phyloP scores from a whole-genome alignment of 305 asterid genomes.

The Rubia occidens region DNA sequence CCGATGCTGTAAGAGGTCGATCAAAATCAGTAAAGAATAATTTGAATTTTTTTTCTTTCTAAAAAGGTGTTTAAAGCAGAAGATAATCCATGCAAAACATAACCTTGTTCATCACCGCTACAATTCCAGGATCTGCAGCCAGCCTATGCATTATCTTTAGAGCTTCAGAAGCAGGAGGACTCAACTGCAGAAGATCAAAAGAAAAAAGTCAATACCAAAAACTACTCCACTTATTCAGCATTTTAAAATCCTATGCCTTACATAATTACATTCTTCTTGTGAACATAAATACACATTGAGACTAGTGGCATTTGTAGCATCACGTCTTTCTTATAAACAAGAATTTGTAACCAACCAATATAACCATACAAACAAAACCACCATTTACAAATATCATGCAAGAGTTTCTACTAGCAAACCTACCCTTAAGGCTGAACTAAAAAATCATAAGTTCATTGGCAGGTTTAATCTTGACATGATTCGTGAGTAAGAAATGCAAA shows the following conservation, averaged over 20 bases:
- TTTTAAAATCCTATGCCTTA: neutral
- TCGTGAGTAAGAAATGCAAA: neutral
- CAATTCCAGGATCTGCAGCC: constrained; percentile 97
- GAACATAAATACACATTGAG: neutral
- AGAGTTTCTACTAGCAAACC: neutral
- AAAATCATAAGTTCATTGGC: neutral
- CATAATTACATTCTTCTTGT: neutral
- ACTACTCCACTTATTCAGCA: neutral
- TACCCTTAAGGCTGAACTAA: neutral
- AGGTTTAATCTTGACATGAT: neutral
- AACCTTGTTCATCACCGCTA: constrained; percentile 94
- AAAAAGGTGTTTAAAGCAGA: constrained; percentile 9
- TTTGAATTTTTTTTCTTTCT: neutral
- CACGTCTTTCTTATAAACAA: neutral
- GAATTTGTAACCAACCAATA: neutral
- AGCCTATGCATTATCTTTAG: constrained; percentile 76
- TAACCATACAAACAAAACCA: neutral
- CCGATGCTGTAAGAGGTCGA: constrained; percentile 56
- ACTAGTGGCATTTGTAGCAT: neutral
- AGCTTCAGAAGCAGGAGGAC: constrained; percentile 78
- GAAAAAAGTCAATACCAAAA: constrained; percentile 18
- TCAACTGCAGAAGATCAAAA: constrained; percentile 41
- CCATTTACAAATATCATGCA: neutral
- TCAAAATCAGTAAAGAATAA: constrained; percentile 20
- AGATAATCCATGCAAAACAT: constrained; percentile 12